Percentiles rank a stretch among this genome's conserved stretches.
These are phyloP conservation scores for Ulota crispa DNA, from an alignment of 225 moss, liverwort and hornwort species.

Conservation along the genomic window DNA sequence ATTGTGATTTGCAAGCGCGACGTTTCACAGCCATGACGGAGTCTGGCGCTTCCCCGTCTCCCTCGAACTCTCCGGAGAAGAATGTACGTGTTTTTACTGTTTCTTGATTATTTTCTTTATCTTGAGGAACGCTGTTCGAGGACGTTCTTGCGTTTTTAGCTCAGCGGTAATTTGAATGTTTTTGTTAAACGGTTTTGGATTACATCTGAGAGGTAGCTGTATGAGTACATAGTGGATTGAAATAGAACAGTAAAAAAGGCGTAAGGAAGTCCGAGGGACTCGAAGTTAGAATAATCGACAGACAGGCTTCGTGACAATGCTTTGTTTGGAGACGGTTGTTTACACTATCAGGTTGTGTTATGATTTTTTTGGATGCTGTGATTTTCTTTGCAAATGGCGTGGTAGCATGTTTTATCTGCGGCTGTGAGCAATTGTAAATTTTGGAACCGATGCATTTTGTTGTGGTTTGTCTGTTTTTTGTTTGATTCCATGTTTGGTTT, in stretches of 20 bases:
- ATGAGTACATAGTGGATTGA: background rate
- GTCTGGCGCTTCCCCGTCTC: conserved; percentile 11
- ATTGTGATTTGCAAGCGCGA: background rate
- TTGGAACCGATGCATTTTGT: background rate
- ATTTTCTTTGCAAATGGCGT: background rate
- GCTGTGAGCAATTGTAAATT: background rate
- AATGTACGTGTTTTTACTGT: conserved; percentile 6
- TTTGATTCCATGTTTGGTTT: background rate
- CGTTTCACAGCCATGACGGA: conserved; percentile 31
- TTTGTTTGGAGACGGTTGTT: background rate
- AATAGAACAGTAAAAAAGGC: background rate
- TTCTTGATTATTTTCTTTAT: background rate
- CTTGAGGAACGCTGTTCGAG: background rate
- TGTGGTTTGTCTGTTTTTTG: background rate
- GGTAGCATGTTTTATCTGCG: background rate
- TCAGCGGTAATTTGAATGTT: background rate
- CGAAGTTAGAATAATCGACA: background rate
- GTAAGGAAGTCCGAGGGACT: background rate
- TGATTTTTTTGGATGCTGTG: background rate
- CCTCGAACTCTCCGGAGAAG: conserved; percentile 19
- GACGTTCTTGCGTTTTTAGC: background rate
- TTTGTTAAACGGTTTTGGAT: background rate
- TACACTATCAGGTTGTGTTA: background rate
- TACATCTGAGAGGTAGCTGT: background rate
- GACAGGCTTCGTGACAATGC: background rate